Evolutionary conservation across 2,329 filamentous ascomycete species (phyloP).

Genomic region (Pestalotiopsis sp.): DNA sequence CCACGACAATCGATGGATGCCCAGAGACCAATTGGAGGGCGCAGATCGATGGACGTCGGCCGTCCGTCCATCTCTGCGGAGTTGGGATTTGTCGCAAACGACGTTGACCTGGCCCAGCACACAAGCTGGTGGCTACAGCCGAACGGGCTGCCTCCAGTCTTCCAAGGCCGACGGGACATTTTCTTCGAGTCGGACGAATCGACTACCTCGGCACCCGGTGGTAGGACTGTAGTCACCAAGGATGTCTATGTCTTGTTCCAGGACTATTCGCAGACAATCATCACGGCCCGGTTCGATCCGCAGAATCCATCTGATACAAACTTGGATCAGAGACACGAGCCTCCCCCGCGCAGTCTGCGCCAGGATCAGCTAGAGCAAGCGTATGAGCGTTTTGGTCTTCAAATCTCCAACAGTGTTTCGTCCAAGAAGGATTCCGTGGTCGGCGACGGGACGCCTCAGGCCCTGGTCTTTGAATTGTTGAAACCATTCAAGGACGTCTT

Average conservation of each 20-base stretch:
- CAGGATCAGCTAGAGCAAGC: conserved; percentile 93
- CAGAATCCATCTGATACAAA: conserved; percentile 72
- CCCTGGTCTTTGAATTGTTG: conserved; percentile 79
- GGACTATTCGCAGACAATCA: conserved; percentile 93
- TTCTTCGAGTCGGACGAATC: conserved; percentile 82
- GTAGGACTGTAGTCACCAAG: conserved; percentile 73
- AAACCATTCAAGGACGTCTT: conserved; percentile 74
- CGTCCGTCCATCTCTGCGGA: conserved; percentile 68
- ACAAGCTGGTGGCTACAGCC: conserved; percentile 88
- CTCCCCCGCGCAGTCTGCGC: conserved; percentile 77
- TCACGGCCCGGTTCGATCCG: conserved; percentile 79
- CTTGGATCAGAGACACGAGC: conserved; percentile 84
- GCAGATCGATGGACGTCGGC: conserved; percentile 73
- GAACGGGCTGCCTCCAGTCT: conserved; percentile 76
- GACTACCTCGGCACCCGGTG: conserved; percentile 67
- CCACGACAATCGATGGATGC: conserved; percentile 68
- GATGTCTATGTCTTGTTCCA: conserved; percentile 88
- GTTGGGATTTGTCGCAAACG: conserved; percentile 83
- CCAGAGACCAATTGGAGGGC: conserved; percentile 49
- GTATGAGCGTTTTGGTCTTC: conserved; percentile 79
- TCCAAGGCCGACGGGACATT: conserved; percentile 83
- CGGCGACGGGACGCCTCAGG: conserved; percentile 80
- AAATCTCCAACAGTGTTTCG: conserved; percentile 71
- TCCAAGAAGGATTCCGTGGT: conserved; percentile 79
- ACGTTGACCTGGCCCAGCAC: conserved; percentile 75